A percentile compares a stretch with the other conserved stretches of the same genome.
phyloP scores from a whole-genome alignment of 768 basidiomycete genomes.

The Megacollybia marginata region DNA sequence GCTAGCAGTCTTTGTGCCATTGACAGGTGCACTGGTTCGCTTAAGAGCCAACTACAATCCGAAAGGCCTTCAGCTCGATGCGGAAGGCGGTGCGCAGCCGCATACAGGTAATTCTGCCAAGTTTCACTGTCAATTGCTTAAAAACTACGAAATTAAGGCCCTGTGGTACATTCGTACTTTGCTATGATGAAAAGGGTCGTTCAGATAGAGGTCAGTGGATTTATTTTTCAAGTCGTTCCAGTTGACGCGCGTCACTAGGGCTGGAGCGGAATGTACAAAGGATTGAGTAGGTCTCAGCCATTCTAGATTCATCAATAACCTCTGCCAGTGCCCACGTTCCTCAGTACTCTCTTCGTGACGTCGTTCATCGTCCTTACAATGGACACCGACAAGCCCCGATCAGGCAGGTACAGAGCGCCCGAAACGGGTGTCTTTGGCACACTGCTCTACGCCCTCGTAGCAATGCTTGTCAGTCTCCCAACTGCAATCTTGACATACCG shows the following conservation, averaged over 20 bases:
- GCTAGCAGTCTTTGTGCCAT: constrained; percentile 50
- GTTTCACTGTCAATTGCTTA: not conserved
- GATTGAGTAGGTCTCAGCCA: constrained; percentile 39
- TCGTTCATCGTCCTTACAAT: constrained; percentile 50
- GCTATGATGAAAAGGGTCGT: constrained; percentile 68
- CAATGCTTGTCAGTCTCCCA: constrained; percentile 62
- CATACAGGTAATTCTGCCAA: constrained; percentile 41
- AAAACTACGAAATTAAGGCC: constrained; percentile 21
- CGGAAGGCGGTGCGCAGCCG: constrained; percentile 67
- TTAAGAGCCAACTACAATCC: constrained; percentile 84
- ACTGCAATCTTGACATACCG: constrained; percentile 71
- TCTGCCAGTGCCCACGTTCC: constrained; percentile 32
- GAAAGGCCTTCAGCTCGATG: constrained; percentile 73
- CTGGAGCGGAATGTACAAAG: constrained; percentile 73
- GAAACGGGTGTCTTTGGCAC: constrained; percentile 53
- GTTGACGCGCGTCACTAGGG: constrained; percentile 32
- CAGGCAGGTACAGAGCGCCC: constrained; percentile 60
- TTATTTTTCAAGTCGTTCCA: not conserved
- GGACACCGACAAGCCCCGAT: constrained; percentile 50
- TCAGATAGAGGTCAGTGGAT: constrained; percentile 51
- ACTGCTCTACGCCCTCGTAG: constrained; percentile 53
- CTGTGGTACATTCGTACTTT: constrained; percentile 69
- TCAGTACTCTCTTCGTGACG: constrained; percentile 49
- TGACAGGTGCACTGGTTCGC: constrained; percentile 65
- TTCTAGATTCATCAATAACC: not conserved